A percentile compares a stretch with the other conserved stretches of the same genome.
Conservation (phyloP, 2,329 filamentous ascomycete species). For the Monosporascus sp. region DNA sequence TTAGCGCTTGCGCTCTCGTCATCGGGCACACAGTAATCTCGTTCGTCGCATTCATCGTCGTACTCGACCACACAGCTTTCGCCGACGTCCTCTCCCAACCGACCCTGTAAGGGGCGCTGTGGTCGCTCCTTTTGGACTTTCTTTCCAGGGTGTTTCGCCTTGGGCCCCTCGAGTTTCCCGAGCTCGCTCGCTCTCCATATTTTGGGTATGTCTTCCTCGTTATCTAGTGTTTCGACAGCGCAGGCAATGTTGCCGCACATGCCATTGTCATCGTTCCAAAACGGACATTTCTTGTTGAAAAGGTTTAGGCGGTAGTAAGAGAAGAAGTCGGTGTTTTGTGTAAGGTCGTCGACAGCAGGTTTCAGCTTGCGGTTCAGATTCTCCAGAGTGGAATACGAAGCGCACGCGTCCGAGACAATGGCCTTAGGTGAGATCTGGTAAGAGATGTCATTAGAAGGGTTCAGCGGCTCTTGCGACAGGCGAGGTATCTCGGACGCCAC, state of each 20-base stretch:
- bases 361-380: constrained; percentile 71
- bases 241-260: constrained; percentile 98
- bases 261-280: constrained; percentile 89
- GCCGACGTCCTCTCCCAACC: constrained; percentile 77
- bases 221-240: constrained; percentile 89
- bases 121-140: constrained; percentile 66
- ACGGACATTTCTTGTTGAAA: constrained; percentile 90
- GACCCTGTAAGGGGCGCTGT: constrained; percentile 70
- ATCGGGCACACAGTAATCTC: constrained; percentile 94
- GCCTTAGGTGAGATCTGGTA: constrained; percentile 77
- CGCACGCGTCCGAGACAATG: constrained; percentile 90
- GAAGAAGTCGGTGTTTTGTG: constrained; percentile 90
- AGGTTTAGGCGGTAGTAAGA: constrained; percentile 94
- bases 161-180: constrained; percentile 85
- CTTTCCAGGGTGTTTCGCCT: constrained; percentile 80
- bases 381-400: constrained; percentile 88
- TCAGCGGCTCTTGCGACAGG: constrained; percentile 14
- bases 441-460: constrained; percentile 33
- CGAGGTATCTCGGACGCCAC: constrained; percentile 15
- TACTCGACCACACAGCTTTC: constrained; percentile 98
- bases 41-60: constrained; percentile 92
- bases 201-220: constrained; percentile 86
- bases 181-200: constrained; percentile 91
- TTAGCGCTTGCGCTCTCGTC: constrained; percentile 82
- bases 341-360: constrained; percentile 74